Conservation (phyloP, 257 asterid species). For the Ajuga chamaepitys region DNA sequence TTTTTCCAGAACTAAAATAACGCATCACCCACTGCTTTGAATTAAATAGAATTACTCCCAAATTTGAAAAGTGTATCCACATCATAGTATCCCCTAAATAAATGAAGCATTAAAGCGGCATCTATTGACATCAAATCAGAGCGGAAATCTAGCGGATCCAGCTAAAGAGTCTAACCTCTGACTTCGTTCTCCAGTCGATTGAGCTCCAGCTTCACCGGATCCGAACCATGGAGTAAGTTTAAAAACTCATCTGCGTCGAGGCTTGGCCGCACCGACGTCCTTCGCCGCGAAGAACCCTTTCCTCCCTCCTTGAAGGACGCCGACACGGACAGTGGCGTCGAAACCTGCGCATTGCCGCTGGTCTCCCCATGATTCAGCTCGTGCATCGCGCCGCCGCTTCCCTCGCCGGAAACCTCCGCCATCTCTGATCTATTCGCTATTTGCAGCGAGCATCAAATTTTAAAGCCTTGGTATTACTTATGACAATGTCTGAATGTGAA, state of each 20-base stretch:
- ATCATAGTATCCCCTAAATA: slow-evolving; percentile 1
- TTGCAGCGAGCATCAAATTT: slow-evolving; percentile 37
- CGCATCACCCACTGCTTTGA: background rate
- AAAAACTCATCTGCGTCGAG: slow-evolving; percentile 93
- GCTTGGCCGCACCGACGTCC: slow-evolving; percentile 78
- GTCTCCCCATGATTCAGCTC: slow-evolving; percentile 46
- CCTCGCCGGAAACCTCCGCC: slow-evolving; percentile 86
- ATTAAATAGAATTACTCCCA: background rate
- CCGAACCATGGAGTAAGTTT: slow-evolving; percentile 96
- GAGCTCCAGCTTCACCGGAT: slow-evolving; percentile 99
- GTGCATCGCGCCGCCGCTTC: slow-evolving; percentile 36
- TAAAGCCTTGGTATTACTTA: slow-evolving; percentile 7
- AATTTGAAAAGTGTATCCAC: background rate
- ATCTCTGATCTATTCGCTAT: slow-evolving; percentile 58
- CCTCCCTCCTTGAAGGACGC: slow-evolving; percentile 78
- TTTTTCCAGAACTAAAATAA: slow-evolving; percentile 10
- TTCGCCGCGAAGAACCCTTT: slow-evolving; percentile 64
- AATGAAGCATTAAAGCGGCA: slow-evolving; percentile 20
- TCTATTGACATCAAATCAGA: slow-evolving; percentile 17
- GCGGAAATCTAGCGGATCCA: slow-evolving; percentile 67
- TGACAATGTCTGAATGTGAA: slow-evolving; percentile 13
- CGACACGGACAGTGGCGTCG: slow-evolving; percentile 57
- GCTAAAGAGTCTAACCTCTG: slow-evolving; percentile 73
- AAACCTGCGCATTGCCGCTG: slow-evolving; percentile 49
- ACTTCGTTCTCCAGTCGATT: slow-evolving; percentile 97